Conservation (phyloP, 164 flowering plant genomes). For the Sedum album region DNA sequence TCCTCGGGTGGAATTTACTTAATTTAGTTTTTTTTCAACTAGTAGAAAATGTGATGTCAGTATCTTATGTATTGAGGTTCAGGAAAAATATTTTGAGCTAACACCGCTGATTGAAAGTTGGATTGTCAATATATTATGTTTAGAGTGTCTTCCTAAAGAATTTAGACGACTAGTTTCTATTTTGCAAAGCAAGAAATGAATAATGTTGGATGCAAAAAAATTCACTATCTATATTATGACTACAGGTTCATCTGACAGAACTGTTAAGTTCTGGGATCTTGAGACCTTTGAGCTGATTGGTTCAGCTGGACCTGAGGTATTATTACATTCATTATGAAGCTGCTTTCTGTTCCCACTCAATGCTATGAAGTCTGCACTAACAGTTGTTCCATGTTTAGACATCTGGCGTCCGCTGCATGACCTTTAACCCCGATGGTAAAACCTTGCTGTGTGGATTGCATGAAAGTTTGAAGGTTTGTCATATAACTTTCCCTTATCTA, state of each 20-base stretch:
- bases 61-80: background rate
- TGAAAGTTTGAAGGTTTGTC: constrained; percentile 76
- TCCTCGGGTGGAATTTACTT: background rate
- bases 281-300: constrained; percentile 99
- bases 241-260: constrained; percentile 91
- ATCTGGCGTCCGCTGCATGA: constrained; percentile 75
- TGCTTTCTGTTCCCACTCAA: background rate
- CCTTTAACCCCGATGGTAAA: constrained; percentile 95
- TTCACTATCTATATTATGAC: constrained; percentile 11
- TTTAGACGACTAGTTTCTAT: background rate
- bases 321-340: background rate
- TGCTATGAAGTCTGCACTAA: background rate
- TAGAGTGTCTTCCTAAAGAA: no score
- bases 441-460: constrained; percentile 91
- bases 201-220: background rate
- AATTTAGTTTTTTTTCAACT: background rate
- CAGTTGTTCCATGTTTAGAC: constrained; percentile 35
- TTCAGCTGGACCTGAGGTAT: constrained; percentile 94
- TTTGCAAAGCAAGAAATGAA: background rate
- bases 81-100: background rate
- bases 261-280: constrained; percentile 98
- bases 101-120: no score
- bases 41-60: background rate
- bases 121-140: no score
- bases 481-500: background rate